Evolutionary conservation across 805 yeast species (phyloP), one percentile per base, ranked within the genome.

Genomic region (Phaffomyces thermotolerans): DNA sequence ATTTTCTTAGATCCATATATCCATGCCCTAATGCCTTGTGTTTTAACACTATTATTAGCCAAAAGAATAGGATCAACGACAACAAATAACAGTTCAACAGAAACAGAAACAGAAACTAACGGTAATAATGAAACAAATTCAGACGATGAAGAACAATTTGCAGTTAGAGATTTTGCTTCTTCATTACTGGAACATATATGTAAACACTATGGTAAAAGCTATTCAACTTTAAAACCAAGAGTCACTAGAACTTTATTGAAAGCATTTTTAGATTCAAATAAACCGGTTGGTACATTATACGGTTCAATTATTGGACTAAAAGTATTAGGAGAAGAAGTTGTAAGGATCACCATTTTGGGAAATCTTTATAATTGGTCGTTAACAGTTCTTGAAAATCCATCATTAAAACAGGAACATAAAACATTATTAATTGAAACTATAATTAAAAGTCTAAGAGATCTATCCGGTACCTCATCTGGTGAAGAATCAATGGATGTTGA

Each of bases 11-110:
- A 91, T 52, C 99, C 98, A 10, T 91, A 91, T 58, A 88, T 93
- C 37, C 99, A 95, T 66, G 91, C 96, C 1, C 68, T 93, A 53
- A 88, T 93, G 86, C 99, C 99, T n/a, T 87, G 96, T 48, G 82
- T 93, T 30, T 71, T 93, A 52, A 93, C 99, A 0, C 71, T 91
- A 18, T 72, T 93, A 36, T 72, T 93, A 40, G 97, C 98, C 2
- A 89, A 89, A 57, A 78, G 86, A 48, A 75, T 91, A n/a, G 97
- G 97, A 4, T 31, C 36, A 8, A 23, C 36, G 5, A 23, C 69
- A 65, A 51, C 70, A 38, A 34, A 45, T 6, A 37, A 22, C 22
- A 34, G 31, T 12, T 27, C 30, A 6, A 35, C 20, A 5, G 22
- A 20, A 14, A 24, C 34, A 29, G 45, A 36, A 12, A 17, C 23